phyloP scores from a whole-genome alignment of 768 basidiomycete species.

The Pisolithus orientalis region DNA sequence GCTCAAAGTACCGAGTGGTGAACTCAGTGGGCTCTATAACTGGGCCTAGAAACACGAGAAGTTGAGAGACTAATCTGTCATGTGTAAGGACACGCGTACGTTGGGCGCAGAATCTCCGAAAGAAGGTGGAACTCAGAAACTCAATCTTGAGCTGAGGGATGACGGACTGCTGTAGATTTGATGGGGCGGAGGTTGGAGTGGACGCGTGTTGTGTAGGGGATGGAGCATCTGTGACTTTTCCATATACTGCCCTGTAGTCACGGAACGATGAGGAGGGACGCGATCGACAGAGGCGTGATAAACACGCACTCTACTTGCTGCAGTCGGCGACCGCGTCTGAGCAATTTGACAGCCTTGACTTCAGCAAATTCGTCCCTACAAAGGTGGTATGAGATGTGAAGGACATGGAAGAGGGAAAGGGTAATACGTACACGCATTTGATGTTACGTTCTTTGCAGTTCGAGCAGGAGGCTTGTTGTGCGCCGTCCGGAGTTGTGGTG shows the following conservation, averaged over 20 bases:
- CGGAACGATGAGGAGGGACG: constrained; percentile 2
- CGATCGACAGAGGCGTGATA: constrained; percentile 1
- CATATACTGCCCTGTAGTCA: constrained; percentile 62
- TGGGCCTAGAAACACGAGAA: constrained; percentile 51
- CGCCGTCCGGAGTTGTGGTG: constrained; percentile 37
- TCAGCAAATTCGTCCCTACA: constrained; percentile 86
- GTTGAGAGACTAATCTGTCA: background rate
- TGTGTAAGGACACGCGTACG: constrained; percentile 39
- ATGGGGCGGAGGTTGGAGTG: constrained; percentile 1
- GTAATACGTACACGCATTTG: constrained; percentile 82
- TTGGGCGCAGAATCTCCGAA: constrained; percentile 77
- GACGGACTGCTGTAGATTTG: constrained; percentile 24
- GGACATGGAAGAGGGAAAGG: background rate
- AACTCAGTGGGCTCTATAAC: constrained; percentile 81
- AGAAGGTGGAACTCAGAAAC: constrained; percentile 85
- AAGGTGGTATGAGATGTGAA: constrained; percentile 4
- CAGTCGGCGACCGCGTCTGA: constrained; percentile 69
- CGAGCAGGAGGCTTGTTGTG: constrained; percentile 55
- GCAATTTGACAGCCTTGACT: constrained; percentile 82
- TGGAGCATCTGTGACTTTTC: constrained; percentile 51
- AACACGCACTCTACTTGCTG: constrained; percentile 77
- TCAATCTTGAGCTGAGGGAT: constrained; percentile 71
- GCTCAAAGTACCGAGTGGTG: constrained; percentile 61
- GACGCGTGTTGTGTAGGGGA: constrained; percentile 16
- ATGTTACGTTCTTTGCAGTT: constrained; percentile 87